Percentiles rank a stretch among this genome's conserved stretches.
Conservation (phyloP, 306 rosid genomes). For the Leucaena leucocephala region DNA sequence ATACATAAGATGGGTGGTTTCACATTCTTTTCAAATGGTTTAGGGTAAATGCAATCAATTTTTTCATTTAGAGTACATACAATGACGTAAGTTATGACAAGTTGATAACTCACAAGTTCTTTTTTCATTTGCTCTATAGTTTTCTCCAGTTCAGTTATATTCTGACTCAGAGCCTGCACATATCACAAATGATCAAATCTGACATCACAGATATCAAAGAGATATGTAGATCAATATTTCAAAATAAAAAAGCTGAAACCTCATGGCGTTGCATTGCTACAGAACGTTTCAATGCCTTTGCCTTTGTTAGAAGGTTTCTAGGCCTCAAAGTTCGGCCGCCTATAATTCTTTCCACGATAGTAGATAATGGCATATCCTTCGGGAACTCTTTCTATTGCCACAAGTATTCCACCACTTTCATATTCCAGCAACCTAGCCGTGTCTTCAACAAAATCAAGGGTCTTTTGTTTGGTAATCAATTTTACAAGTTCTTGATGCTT, state of each 20-base stretch:
- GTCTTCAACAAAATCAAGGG: constrained; percentile 84
- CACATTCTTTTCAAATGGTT: background rate
- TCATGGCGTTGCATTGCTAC: constrained; percentile 92
- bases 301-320: constrained; percentile 86
- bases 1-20: background rate
- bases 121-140: constrained; percentile 75
- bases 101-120: constrained; percentile 69
- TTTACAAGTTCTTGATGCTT: constrained; percentile 93
- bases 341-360: constrained; percentile 95
- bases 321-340: constrained; percentile 76
- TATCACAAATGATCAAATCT: constrained; percentile 38
- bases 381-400: constrained; percentile 85
- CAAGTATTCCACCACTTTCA: constrained; percentile 92
- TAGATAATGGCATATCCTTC: constrained; percentile 86
- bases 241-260: constrained; percentile 49
- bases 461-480: constrained; percentile 81
- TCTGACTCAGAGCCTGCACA: constrained; percentile 93
- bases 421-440: constrained; percentile 83
- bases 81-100: constrained; percentile 10
- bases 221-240: constrained; percentile 20
- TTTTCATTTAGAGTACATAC: constrained; percentile 20
- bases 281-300: constrained; percentile 82
- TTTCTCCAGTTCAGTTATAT: constrained; percentile 69
- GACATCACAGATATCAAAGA: constrained; percentile 26
- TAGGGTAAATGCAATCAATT: background rate